Base-by-base conservation (phyloP, 2,329 filamentous ascomycete genomes). In the Pezicula neosporulosa region DNA sequence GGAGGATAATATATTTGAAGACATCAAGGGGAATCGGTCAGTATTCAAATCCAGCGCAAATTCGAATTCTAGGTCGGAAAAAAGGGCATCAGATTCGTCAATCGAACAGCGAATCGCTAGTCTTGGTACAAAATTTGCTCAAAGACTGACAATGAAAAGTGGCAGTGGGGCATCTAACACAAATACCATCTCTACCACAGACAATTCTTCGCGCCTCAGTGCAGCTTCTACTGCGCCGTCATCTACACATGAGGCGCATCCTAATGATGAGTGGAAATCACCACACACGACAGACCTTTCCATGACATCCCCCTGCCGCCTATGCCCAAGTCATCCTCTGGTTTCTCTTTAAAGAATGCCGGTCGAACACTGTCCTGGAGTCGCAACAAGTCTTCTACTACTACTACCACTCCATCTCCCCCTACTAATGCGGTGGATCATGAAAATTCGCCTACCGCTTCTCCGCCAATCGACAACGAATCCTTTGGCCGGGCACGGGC, bases 121-220 rank as follows among this genome's bases (percentile, higher is more conserved):
- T 3, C 15, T 19, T n/a, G 16, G 24, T 10, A 35, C n/a, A 33
- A n/a, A 35, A 8, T 8, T 37, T 39, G 30, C 28, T 19, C 15
- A 35, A n/a, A 50, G 44, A 51, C 58, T 60, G 50, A 62, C 51
- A 43, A 42, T 52, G 19, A 58, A 51, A 61, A 68, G 65, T 59
- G 63, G 63, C 49, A 68, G 66, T 63, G 64, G 64, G 52, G 61
- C 61, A 39, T 68, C 66, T 3, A 66, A 68, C 49, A 64, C 63
- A 35, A 67, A 66, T 55, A 66, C 63, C 35, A 56, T 61, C 44
- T 67, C 65, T 19, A 66, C 64, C 3, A 61, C 64, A 41, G 65
- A 67, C 44, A 65, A 67, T 54, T 68, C 66, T 1, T 68, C 66
- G 12, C 58, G 66, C 42, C 48, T 66, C 42, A 68, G 66, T 54